Conservation (phyloP, 2,329 filamentous ascomycete genomes). For the Cladosporium sp. region DNA sequence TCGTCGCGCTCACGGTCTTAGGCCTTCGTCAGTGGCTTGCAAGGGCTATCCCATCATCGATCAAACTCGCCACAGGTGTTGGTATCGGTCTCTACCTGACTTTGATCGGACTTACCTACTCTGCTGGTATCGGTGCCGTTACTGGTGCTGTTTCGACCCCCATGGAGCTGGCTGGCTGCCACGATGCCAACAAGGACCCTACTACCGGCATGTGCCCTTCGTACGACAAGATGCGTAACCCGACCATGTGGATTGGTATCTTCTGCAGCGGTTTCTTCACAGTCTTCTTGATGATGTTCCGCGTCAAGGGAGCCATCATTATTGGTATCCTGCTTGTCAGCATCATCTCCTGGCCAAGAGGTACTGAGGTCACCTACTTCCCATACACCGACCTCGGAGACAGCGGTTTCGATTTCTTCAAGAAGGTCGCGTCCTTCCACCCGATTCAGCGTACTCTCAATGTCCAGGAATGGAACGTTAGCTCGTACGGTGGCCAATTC, state of each 20-base stretch:
- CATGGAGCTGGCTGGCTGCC: conserved; percentile 71
- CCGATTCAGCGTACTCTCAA: conserved; percentile 65
- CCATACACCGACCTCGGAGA: conserved; percentile 67
- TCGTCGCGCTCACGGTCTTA: conserved; percentile 72
- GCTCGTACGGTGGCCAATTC: conserved; percentile 68
- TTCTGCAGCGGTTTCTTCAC: conserved; percentile 82
- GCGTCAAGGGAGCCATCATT: conserved; percentile 83
- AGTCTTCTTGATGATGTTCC: conserved; percentile 76
- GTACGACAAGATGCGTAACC: conserved; percentile 72
- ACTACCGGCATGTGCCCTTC: conserved; percentile 57
- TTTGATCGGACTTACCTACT: conserved; percentile 72
- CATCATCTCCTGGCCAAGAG: conserved; percentile 82
- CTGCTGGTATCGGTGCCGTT: conserved; percentile 75
- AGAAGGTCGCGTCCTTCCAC: conserved; percentile 80
- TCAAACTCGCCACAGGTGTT: conserved; percentile 82
- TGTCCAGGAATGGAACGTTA: conserved; percentile 71
- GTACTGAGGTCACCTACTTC: conserved; percentile 75
- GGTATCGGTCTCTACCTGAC: conserved; percentile 82
- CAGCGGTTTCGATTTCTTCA: conserved; percentile 78
- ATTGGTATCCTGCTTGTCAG: conserved; percentile 77
- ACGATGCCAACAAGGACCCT: conserved; percentile 43
- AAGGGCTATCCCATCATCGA: conserved; percentile 73
- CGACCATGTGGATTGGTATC: conserved; percentile 83
- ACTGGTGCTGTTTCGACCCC: conserved; percentile 66
- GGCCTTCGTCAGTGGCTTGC: conserved; percentile 87